Conservation (phyloP, 345 rosid genomes). For the Boechera stricta region DNA sequence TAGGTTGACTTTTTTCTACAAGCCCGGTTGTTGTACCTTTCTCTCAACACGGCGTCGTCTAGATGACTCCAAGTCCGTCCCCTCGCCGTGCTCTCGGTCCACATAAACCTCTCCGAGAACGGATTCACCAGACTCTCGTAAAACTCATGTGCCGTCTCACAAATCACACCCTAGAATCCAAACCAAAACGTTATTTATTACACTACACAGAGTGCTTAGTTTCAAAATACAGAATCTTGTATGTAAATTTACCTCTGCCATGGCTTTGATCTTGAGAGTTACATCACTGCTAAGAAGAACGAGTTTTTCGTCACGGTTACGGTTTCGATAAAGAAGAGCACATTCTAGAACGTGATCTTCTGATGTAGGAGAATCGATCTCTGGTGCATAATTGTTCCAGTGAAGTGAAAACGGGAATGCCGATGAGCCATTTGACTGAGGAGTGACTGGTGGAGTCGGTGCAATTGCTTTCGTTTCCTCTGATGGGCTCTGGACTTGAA, state of each 20-base stretch:
- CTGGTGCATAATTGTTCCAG: conserved; percentile 39
- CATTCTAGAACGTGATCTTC: conserved; percentile 77
- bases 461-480: conserved; percentile 62
- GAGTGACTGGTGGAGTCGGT: conserved; percentile 78
- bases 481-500: conserved; percentile 66
- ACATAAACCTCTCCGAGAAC: conserved; percentile 88
- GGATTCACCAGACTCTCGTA: conserved; percentile 82
- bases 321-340: conserved; percentile 59
- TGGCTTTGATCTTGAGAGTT: conserved; percentile 81
- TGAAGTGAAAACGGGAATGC: conserved; percentile 40
- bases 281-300: conserved; percentile 71
- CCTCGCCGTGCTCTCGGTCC: conserved; percentile 84
- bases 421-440: conserved; percentile 49
- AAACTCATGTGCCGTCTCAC: conserved; percentile 77
- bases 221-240: background rate
- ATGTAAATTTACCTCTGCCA: conserved; percentile 72
- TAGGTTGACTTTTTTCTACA: conserved; percentile 44
- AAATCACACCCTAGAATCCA: conserved; percentile 67
- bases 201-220: background rate
- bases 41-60: conserved; percentile 66
- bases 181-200: conserved; percentile 6
- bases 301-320: conserved; percentile 56
- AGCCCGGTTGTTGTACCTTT: conserved; percentile 43
- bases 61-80: conserved; percentile 81
- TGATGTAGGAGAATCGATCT: conserved; percentile 62